Conservation (phyloP, 169 alveolate species). For the Ichthyophthirius multifiliis region DNA sequence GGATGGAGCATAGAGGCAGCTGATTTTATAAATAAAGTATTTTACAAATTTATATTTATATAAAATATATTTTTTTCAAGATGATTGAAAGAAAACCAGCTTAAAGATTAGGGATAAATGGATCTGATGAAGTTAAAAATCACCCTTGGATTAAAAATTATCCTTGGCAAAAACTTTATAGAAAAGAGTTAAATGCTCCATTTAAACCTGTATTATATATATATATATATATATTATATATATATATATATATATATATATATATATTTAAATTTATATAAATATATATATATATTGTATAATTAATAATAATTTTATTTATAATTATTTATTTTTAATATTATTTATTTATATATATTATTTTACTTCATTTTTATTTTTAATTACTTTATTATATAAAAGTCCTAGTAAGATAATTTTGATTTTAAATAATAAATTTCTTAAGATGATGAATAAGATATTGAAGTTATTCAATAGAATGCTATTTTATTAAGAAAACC, state of each 20-base stretch:
- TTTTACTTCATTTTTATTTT: too few relatives aligned
- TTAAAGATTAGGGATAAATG: constrained; percentile 43
- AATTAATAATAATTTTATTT: too few relatives aligned
- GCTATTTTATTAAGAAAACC: background rate
- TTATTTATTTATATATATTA: background rate
- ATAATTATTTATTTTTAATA: background rate
- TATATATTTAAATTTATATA: background rate
- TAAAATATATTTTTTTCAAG: background rate
- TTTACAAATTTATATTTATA: background rate
- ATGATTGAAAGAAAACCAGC: constrained; percentile 49
- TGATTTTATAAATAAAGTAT: constrained; percentile 59
- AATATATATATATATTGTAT: too few relatives aligned
- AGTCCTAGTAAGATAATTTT: constrained; percentile 8
- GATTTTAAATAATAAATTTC: constrained; percentile 11
- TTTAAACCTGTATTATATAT: constrained; percentile 43
- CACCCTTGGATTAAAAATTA: constrained; percentile 56
- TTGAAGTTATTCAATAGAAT: constrained; percentile 10
- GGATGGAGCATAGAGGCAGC: constrained; percentile 75
- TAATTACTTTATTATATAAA: too few relatives aligned
- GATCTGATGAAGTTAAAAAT: constrained; percentile 44
- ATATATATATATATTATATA: background rate
- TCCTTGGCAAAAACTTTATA: constrained; percentile 45
- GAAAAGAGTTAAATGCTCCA: constrained; percentile 42
- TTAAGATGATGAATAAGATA: constrained; percentile 5
- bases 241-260: too few relatives aligned